A percentile compares a stretch with the other conserved stretches of the same genome.
These are phyloP conservation scores for Calocybe gangraenosa DNA, from an alignment of 768 basidiomycete species.

Conservation along the genomic window DNA sequence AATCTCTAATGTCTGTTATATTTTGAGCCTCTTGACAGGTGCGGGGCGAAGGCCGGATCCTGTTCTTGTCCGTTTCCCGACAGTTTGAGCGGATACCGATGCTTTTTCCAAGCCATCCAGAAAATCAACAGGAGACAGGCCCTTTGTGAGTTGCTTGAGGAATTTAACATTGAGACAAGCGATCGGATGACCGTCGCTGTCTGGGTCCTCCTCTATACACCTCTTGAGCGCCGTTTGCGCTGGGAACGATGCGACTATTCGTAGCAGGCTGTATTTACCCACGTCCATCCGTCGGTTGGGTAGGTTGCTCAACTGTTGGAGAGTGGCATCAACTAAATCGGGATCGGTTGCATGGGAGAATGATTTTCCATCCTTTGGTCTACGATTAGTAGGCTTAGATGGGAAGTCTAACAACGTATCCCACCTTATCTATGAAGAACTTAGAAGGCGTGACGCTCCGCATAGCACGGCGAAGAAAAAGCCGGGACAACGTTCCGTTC, in stretches of 20 bases:
- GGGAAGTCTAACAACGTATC: background rate
- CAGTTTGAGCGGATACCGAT: background rate
- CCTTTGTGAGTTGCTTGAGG: constrained; percentile 33
- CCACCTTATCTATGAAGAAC: constrained; percentile 38
- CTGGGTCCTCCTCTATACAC: constrained; percentile 34
- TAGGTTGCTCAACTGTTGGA: constrained; percentile 21
- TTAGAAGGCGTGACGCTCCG: constrained; percentile 37
- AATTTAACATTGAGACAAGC: constrained; percentile 36
- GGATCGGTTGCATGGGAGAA: constrained; percentile 31
- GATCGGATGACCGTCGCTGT: constrained; percentile 34
- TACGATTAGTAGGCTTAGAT: too few species aligned
- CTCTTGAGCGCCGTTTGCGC: constrained; percentile 34
- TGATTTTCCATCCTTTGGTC: constrained; percentile 27
- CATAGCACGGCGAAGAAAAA: constrained; percentile 31
- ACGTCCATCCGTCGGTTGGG: constrained; percentile 31
- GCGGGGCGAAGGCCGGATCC: constrained; percentile 8
- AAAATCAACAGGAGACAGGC: constrained; percentile 32
- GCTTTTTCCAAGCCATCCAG: constrained; percentile 26
- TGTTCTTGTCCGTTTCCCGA: constrained; percentile 16
- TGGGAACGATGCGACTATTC: constrained; percentile 38
- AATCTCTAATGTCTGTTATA: constrained; percentile 3
- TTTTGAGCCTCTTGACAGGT: constrained; percentile 15
- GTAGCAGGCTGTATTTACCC: constrained; percentile 37
- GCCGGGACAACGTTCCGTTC: constrained; percentile 25
- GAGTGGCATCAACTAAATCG: constrained; percentile 23